A percentile compares a stretch with the other conserved stretches of the same genome.
Evolutionary conservation across 306 rosid species (phyloP).

Genomic region (Mimosa pudica): DNA sequence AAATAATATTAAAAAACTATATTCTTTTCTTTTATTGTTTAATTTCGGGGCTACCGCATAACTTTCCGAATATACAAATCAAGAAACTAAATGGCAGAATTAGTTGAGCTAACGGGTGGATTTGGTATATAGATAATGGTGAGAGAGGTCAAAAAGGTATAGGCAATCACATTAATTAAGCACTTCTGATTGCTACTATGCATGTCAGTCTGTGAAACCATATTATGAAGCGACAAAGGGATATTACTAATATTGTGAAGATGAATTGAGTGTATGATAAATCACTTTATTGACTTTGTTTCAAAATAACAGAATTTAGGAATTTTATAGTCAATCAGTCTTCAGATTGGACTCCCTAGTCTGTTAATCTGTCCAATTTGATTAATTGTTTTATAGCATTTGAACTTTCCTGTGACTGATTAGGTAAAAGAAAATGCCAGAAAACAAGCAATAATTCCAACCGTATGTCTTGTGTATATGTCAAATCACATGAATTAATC

Average conservation of each 20-base stretch:
- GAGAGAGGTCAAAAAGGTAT: constrained; percentile 26
- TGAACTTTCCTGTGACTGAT: constrained; percentile 13
- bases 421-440: constrained; percentile 1
- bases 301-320: neutral
- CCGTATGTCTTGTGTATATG: constrained; percentile 14
- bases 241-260: constrained; percentile 20
- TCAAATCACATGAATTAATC: neutral
- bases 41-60: neutral
- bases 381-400: constrained; percentile 16
- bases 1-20: too few relatives aligned
- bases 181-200: constrained; percentile 15
- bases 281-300: constrained; percentile 36
- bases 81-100: constrained; percentile 9
- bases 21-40: neutral
- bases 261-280: neutral
- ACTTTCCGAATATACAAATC: neutral
- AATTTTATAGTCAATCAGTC: constrained; percentile 31
- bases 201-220: neutral
- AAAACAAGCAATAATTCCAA: constrained; percentile 15
- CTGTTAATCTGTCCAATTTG: constrained; percentile 30
- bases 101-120: constrained; percentile 41
- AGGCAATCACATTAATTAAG: constrained; percentile 23
- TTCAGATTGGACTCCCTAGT: constrained; percentile 23
- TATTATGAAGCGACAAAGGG: constrained; percentile 26
- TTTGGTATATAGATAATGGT: constrained; percentile 35